Evolutionary conservation across 2,329 filamentous ascomycete genomes (phyloP), one percentile per base, ranked within the genome.

Genomic region (Neoscytalidium dimidiatum): DNA sequence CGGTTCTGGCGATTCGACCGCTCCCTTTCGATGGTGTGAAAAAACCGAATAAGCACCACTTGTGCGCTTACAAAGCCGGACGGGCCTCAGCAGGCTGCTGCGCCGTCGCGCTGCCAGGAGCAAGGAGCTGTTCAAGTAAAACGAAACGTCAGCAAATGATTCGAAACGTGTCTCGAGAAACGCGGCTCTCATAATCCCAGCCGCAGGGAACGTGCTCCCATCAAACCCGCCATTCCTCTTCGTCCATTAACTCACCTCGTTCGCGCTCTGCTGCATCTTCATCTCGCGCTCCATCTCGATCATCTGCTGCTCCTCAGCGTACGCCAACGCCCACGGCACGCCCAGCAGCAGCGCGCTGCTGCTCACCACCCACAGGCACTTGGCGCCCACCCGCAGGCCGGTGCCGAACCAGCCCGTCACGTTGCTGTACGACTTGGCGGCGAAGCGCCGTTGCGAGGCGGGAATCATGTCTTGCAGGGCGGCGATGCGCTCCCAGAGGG

Each of bases 221-320:
- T 41, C 38, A 41, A 41, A 41, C 4, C 38, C n/a, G n/a, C n/a
- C n/a, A n/a, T n/a, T n/a, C 13, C 14, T 41, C 11, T 11, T 11
- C 2, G 38, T 4, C 38, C 14, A n/a, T n/a, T n/a, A n/a, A 80
- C 83, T 72, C 73, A 90, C 87, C 83, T 97, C 92, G 75, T 91
- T 90, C 68, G 92, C 92, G 74, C 91, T 88, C 86, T 97, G 92
- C 79, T 95, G 91, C 92, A 97, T 95, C 79, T 91, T 89, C 87
- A 94, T 93, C 83, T 97, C 94, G 80, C 93, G 89, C 88, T 99
- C 95, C 92, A 97, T 96, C 84, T 97, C 94, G 69, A 94, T 85
- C 78, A 96, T 88, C 84, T 97, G 92, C 85, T 97, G 93, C 84
- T 99, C 95, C 84, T 99, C 95, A 69, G 91, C 89, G 77, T 93